Evolutionary conservation across 2,329 filamentous ascomycete species (phyloP), one percentile per base, ranked within the genome.

Genomic region (Grosmannia clavigera): DNA sequence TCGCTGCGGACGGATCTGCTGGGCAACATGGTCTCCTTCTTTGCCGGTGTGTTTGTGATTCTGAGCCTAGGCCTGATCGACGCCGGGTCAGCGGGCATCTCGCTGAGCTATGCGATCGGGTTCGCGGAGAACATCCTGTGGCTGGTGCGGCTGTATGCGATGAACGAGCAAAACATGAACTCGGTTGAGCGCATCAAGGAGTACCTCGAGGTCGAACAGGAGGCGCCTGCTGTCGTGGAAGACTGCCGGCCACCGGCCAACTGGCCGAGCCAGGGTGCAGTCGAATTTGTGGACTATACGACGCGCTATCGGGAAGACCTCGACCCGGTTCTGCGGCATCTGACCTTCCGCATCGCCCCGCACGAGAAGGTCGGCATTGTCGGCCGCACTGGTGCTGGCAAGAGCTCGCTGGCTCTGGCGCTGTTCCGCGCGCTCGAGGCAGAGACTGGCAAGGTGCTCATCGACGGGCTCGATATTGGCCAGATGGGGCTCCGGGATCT

Each of bases 141-240:
- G 94, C 85, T 97, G 60, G 92, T 99, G 35, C 86, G 94, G 55
- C 80, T 96, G 16, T 99, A 99, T 71, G 87, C 92, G 0, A 84
- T 89, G 69, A 96, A 97, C 68, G 94, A 99, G 74, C 94, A 99
- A 73, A 97, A 96, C 74, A 97, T 99, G 94, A 99, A 99, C 74
- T 92, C 92, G 3, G 92, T 97, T 56, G 94, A 99, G 74, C 89
- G 94, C 68, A 87, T 99, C 69, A 95, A 96, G 76, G 94, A 99
- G 71, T 99, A 97, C 69, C 81, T 97, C 43, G 90, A 97, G 53
- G 88, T 99, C 1, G 92, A 97, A 67, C 92, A 96, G 71, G 94
- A 99, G 74, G 92, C 94, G 1, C 78, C 81, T 0, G 79, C 88
- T 1, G 77, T 95, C 50, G 81, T 95, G 50, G 84, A 90, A 59